Percentiles rank a stretch among this genome's conserved stretches.
phyloP scores from a whole-genome alignment of 1,284 basidiomycete species.

The Ustanciosporium gigantosporum region DNA sequence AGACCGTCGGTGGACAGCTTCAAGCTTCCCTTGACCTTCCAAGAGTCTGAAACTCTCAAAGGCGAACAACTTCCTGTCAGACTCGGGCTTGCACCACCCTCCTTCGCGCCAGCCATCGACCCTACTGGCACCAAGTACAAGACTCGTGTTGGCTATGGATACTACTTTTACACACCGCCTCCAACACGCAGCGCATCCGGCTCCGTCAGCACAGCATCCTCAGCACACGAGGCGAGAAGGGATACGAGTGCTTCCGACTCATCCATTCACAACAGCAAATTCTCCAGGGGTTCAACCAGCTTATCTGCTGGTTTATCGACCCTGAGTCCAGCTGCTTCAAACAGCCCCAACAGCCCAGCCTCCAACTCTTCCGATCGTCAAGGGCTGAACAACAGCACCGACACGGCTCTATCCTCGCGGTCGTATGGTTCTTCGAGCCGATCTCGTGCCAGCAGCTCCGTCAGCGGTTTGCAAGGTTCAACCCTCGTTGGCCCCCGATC shows the following conservation, averaged over 20 bases:
- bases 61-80: slow-evolving; percentile 42
- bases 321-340: background rate
- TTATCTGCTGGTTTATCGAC: background rate
- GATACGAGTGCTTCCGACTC: background rate
- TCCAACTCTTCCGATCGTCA: background rate
- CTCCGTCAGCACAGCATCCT: background rate
- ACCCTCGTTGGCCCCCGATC: slow-evolving; percentile 5
- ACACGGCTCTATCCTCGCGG: slow-evolving; percentile 2
- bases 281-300: background rate
- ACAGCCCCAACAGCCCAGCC: background rate
- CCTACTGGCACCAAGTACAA: slow-evolving; percentile 27
- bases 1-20: slow-evolving; percentile 7
- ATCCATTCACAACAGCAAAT: background rate
- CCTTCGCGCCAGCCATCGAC: slow-evolving; percentile 9
- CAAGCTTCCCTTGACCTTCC: slow-evolving; percentile 17
- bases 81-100: slow-evolving; percentile 44
- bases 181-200: slow-evolving; percentile 20
- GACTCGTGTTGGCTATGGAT: slow-evolving; percentile 29
- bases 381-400: background rate
- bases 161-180: slow-evolving; percentile 47
- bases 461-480: slow-evolving; percentile 2
- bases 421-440: slow-evolving; percentile 1
- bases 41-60: slow-evolving; percentile 16
- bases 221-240: background rate
- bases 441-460: slow-evolving; percentile 12